These are phyloP conservation scores for Leishmania turanica DNA, from an alignment of 208 protist species.

Conservation along the genomic window DNA sequence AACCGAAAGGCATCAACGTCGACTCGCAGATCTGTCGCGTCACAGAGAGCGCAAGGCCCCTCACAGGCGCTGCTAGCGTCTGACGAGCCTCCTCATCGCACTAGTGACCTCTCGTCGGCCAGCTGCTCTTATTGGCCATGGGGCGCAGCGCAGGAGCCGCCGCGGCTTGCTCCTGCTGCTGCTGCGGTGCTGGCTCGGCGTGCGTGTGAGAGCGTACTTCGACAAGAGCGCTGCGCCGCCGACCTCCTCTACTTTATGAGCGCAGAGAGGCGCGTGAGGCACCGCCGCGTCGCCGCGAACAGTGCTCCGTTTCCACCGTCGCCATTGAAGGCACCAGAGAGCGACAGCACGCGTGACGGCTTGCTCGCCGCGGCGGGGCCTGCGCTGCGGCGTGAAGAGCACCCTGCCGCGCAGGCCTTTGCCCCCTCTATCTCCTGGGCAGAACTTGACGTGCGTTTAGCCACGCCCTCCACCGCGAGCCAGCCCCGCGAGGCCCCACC, in stretches of 20 bases:
- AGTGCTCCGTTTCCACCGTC: background rate
- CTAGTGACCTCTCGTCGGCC: background rate
- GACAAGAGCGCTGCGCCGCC: slow-evolving; percentile 20
- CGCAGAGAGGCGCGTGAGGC: slow-evolving; percentile 12
- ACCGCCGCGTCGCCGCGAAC: background rate
- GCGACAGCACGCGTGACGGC: background rate
- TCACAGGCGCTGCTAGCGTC: slow-evolving; percentile 7
- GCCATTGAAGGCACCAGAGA: background rate
- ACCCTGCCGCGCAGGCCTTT: background rate
- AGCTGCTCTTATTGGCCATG: background rate
- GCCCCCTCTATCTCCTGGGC: background rate
- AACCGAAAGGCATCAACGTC: background rate
- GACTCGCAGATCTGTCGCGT: background rate
- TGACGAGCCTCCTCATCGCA: background rate
- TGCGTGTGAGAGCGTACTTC: slow-evolving; percentile 19
- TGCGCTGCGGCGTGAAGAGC: background rate
- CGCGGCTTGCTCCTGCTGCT: slow-evolving; percentile 12
- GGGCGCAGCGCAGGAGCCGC: background rate
- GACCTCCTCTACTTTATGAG: slow-evolving; percentile 33
- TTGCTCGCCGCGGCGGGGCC: background rate
- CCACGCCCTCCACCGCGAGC: background rate
- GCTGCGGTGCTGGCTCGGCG: slow-evolving; percentile 22
- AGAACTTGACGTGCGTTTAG: slow-evolving; percentile 4
- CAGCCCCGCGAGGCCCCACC: background rate
- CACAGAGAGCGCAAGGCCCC: slow-evolving; percentile 1